These are phyloP conservation scores for Penstemon eatonii DNA, from an alignment of 257 asterid species.

Conservation along the genomic window DNA sequence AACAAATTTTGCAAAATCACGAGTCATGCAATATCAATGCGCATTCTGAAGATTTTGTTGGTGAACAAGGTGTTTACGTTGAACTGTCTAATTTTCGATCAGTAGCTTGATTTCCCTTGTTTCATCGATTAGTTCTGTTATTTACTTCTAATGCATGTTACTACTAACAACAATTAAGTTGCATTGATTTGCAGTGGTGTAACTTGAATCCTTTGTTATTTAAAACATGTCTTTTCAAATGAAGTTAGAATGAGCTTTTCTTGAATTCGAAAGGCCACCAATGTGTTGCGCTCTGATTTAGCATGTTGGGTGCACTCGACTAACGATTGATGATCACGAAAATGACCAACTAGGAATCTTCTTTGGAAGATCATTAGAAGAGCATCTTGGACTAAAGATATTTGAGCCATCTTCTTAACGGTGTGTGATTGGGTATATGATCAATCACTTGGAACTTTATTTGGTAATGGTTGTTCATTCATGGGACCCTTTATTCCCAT, in stretches of 20 bases:
- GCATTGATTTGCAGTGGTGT: constrained; percentile 7
- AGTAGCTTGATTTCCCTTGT: neutral
- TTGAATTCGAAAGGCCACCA: constrained; percentile 32
- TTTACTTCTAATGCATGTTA: neutral
- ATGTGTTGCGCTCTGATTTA: constrained; percentile 35
- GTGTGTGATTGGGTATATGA: constrained; percentile 26
- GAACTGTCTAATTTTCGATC: neutral
- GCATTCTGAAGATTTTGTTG: neutral
- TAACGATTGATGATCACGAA: constrained; percentile 36
- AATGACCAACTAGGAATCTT: constrained; percentile 58
- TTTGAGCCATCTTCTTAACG: constrained; percentile 37
- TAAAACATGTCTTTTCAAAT: neutral
- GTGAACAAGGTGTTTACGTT: neutral
- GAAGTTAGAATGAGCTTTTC: constrained; percentile 27
- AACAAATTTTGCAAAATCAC: neutral
- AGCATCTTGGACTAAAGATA: constrained; percentile 41
- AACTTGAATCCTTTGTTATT: neutral
- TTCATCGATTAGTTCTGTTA: neutral
- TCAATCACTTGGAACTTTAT: constrained; percentile 38
- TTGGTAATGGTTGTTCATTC: constrained; percentile 45
- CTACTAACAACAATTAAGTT: neutral
- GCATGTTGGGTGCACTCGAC: constrained; percentile 31
- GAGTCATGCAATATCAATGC: neutral
- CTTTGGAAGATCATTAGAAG: constrained; percentile 36
- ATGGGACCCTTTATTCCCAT: constrained; percentile 45